Percentiles rank a stretch among this genome's conserved stretches.
phyloP scores from a whole-genome alignment of 2,329 filamentous ascomycete species.

The Aspergillus quadrilineatus region DNA sequence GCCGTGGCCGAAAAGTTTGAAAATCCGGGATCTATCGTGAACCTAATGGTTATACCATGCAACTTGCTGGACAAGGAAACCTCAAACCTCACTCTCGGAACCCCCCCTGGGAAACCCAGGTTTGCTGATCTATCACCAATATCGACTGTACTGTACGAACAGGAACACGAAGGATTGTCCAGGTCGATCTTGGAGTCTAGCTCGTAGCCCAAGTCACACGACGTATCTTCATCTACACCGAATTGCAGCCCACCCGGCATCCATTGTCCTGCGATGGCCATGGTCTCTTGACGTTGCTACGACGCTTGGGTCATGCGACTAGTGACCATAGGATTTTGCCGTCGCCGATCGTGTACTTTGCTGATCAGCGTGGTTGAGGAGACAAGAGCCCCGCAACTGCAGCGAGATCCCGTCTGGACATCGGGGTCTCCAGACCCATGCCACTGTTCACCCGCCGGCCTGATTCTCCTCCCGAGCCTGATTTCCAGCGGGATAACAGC shows the following conservation, averaged over 20 bases:
- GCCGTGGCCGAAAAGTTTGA: not conserved
- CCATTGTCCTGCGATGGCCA: not conserved
- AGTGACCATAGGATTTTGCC: not conserved
- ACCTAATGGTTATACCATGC: not conserved
- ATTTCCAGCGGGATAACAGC: not conserved
- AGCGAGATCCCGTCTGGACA: not conserved
- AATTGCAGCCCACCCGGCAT: not conserved
- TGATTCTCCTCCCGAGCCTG: not conserved
- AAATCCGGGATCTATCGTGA: not conserved
- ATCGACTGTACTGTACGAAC: not conserved
- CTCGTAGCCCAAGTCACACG: not conserved
- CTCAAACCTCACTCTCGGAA: not conserved
- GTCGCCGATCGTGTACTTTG: not conserved
- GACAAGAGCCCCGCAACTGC: not conserved
- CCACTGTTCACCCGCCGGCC: not conserved
- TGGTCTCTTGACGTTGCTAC: not conserved
- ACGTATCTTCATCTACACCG: not conserved
- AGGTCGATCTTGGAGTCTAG: not conserved
- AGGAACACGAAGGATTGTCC: not conserved
- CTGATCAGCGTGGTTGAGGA: not conserved
- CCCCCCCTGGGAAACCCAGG: not conserved
- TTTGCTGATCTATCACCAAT: not conserved
- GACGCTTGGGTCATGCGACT: not conserved
- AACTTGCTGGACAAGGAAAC: not conserved
- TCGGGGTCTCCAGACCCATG: not conserved